phyloP scores from a whole-genome alignment of 129 eudicot genomes.

The Pittosporum tobira region DNA sequence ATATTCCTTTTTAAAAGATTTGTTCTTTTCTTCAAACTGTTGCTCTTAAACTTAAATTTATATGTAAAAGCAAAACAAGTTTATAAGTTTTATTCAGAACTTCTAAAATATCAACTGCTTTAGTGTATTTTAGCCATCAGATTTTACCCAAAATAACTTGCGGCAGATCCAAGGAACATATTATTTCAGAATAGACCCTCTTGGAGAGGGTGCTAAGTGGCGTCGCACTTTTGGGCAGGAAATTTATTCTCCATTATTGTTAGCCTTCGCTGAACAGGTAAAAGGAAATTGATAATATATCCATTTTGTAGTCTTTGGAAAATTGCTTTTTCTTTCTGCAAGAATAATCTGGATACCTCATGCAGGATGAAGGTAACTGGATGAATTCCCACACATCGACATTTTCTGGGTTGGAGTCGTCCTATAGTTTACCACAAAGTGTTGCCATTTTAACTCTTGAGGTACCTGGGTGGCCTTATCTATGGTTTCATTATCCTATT shows the following conservation, averaged over 20 bases:
- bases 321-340: not conserved
- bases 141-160: not conserved
- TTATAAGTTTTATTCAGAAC: too few species aligned
- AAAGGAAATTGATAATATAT: not conserved
- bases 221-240: constrained; percentile 27
- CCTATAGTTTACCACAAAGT: constrained; percentile 20
- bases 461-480: constrained; percentile 5
- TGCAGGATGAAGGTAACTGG: constrained; percentile 23
- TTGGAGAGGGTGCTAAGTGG: constrained; percentile 32
- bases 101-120: too few species aligned
- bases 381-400: constrained; percentile 7
- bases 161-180: constrained; percentile 21
- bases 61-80: not conserved
- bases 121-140: not conserved
- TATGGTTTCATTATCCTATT: not conserved
- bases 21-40: not conserved
- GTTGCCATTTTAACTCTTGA: constrained; percentile 25
- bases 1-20: not conserved
- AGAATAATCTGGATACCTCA: not conserved
- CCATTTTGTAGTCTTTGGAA: not conserved
- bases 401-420: constrained; percentile 22
- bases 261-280: constrained; percentile 29
- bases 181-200: constrained; percentile 18
- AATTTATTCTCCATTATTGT: constrained; percentile 28
- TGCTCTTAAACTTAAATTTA: not conserved